Evolutionary conservation across 345 rosid species (phyloP).

Genomic region (rapeseed (Brassica napus)): DNA sequence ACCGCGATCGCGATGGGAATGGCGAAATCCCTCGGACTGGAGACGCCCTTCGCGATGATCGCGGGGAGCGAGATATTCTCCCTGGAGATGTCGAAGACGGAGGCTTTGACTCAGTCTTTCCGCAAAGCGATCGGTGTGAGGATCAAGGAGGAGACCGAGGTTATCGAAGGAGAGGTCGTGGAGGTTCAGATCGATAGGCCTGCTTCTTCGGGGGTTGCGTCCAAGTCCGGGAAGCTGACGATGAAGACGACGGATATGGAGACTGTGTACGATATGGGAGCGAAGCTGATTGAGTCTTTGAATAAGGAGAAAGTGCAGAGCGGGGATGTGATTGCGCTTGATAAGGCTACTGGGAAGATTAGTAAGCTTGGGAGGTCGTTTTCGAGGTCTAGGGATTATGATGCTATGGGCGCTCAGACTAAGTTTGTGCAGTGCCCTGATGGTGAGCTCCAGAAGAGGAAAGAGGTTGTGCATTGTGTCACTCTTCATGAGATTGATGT

Average conservation of each 20-base stretch:
- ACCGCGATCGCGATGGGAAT: conserved; percentile 98
- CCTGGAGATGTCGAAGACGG: conserved; percentile 91
- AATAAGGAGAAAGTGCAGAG: conserved; percentile 94
- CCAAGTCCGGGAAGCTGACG: conserved; percentile 87
- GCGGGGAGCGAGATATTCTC: conserved; percentile 91
- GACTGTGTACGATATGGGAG: conserved; percentile 81
- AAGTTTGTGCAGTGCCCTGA: conserved; percentile 98
- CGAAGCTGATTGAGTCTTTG: conserved; percentile 87
- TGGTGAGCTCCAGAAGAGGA: conserved; percentile 95
- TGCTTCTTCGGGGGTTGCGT: conserved; percentile 74
- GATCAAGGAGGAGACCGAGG: conserved; percentile 87
- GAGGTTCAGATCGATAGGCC: conserved; percentile 88
- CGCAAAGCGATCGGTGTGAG: conserved; percentile 87
- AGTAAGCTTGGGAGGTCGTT: conserved; percentile 91
- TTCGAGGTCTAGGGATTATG: conserved; percentile 89
- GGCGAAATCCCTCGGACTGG: conserved; percentile 93
- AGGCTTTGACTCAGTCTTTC: conserved; percentile 84
- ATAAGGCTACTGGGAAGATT: conserved; percentile 86
- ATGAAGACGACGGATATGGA: conserved; percentile 98
- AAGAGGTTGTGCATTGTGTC: conserved; percentile 94
- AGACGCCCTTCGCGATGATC: conserved; percentile 93
- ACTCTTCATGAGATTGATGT: conserved; percentile 97
- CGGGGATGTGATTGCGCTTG: conserved; percentile 90
- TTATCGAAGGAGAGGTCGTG: conserved; percentile 92
- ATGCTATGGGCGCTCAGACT: conserved; percentile 93